Percentiles rank a stretch among this genome's conserved stretches.
Conservation (phyloP, 805 yeast species). For the Saturnispora sekii region DNA sequence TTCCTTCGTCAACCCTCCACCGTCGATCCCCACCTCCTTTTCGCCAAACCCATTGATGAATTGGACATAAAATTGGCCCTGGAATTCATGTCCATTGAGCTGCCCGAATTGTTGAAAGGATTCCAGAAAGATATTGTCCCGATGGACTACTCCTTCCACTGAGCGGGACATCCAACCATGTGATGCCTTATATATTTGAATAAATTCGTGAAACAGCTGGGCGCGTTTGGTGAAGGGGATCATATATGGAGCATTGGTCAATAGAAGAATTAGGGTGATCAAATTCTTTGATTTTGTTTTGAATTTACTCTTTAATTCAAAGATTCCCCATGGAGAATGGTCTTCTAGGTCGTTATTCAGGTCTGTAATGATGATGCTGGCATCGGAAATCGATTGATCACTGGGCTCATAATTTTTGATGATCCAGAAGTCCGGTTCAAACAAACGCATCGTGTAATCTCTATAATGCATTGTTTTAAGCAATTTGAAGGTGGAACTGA, state of each 20-base stretch:
- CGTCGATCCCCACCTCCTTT: slow-evolving; percentile 84
- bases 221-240: slow-evolving; percentile 70
- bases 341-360: slow-evolving; percentile 10
- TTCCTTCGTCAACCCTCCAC: slow-evolving; percentile 94
- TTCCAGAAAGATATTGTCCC: slow-evolving; percentile 67
- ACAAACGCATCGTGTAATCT: slow-evolving; percentile 49
- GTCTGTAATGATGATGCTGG: slow-evolving; percentile 15
- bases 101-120: slow-evolving; percentile 53
- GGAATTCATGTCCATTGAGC: slow-evolving; percentile 43
- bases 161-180: slow-evolving; percentile 16
- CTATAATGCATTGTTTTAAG: slow-evolving; percentile 57
- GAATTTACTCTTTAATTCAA: slow-evolving; percentile 2
- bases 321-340: too few relatives aligned
- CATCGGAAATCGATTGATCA: slow-evolving; percentile 14
- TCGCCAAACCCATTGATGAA: slow-evolving; percentile 66
- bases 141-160: slow-evolving; percentile 45
- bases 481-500: slow-evolving; percentile 33
- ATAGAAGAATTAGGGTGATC: slow-evolving; percentile 37
- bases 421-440: slow-evolving; percentile 48
- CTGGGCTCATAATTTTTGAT: slow-evolving; percentile 17
- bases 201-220: slow-evolving; percentile 53
- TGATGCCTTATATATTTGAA: slow-evolving; percentile 39
- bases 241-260: slow-evolving; percentile 67
- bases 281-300: slow-evolving; percentile 13
- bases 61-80: slow-evolving; percentile 48